These are phyloP conservation scores for Ophiostoma ips DNA, from an alignment of 2,329 filamentous ascomycete genomes.

Conservation along the genomic window DNA sequence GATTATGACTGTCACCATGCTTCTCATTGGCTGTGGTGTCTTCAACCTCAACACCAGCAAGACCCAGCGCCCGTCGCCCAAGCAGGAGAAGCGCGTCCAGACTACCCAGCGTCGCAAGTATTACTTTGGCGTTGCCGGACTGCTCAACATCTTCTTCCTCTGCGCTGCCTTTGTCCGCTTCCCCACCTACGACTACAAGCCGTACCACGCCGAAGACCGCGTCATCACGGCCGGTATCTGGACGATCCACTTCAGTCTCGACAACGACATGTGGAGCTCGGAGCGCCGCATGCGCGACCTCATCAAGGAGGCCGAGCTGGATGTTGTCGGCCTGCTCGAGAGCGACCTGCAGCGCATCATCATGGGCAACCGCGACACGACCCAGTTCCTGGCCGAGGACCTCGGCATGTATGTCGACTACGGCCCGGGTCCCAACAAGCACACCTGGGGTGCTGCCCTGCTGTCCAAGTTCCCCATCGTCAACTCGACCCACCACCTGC, in stretches of 20 bases:
- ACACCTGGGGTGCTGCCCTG: constrained; percentile 90
- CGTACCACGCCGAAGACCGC: constrained; percentile 79
- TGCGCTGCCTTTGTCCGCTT: constrained; percentile 79
- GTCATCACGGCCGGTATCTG: constrained; percentile 90
- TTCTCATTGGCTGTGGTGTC: constrained; percentile 70
- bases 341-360: constrained; percentile 93
- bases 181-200: constrained; percentile 79
- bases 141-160: constrained; percentile 67
- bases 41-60: constrained; percentile 47
- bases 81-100: constrained; percentile 25
- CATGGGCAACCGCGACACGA: constrained; percentile 96
- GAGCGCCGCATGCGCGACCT: constrained; percentile 87
- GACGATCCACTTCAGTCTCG: constrained; percentile 95
- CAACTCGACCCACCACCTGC: constrained; percentile 89
- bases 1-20: constrained; percentile 81
- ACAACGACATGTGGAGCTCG: constrained; percentile 98
- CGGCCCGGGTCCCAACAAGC: constrained; percentile 94
- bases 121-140: constrained; percentile 45
- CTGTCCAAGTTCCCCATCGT: constrained; percentile 93
- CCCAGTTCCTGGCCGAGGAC: constrained; percentile 88
- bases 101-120: constrained; percentile 34
- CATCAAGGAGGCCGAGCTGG: constrained; percentile 88
- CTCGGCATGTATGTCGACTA: constrained; percentile 98
- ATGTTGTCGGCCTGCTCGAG: constrained; percentile 89
- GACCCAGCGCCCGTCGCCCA: constrained; percentile 26